These are phyloP conservation scores for Fusarium coicis DNA, from an alignment of 2,329 filamentous ascomycete genomes.

Conservation along the genomic window DNA sequence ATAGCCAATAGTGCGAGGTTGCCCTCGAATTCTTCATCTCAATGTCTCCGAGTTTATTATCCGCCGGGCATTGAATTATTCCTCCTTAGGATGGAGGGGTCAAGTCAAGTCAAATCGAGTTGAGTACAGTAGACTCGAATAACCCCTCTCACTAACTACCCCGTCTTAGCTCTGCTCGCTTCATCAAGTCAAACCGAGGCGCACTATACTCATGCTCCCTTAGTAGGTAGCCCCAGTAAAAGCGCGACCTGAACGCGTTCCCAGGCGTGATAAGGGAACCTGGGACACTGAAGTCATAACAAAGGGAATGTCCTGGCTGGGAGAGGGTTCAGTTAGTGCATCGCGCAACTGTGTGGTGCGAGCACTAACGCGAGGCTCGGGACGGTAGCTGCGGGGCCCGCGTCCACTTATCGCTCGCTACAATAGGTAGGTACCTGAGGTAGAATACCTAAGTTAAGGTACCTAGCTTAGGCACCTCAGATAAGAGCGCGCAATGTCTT, in stretches of 20 bases:
- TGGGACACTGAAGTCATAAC: conserved; percentile 25
- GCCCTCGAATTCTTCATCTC: conserved; percentile 29
- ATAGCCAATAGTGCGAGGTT: conserved; percentile 20
- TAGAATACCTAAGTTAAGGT: no score
- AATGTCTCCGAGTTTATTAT: conserved; percentile 24
- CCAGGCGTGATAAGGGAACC: conserved; percentile 17
- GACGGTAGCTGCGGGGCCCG: conserved; percentile 14
- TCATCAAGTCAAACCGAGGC: background rate
- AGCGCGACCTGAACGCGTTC: conserved; percentile 22
- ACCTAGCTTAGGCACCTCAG: background rate
- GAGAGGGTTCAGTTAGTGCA: conserved; percentile 15
- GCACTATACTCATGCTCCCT: conserved; percentile 6
- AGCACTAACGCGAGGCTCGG: conserved; percentile 27
- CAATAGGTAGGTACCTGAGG: background rate
- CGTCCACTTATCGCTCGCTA: conserved; percentile 4
- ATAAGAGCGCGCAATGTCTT: background rate
- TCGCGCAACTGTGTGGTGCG: background rate
- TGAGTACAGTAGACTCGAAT: background rate
- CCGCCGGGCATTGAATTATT: background rate
- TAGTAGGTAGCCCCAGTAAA: background rate
- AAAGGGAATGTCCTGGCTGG: conserved; percentile 22
- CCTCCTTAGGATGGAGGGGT: background rate
- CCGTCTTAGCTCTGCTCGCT: conserved; percentile 12
- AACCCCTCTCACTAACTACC: background rate
- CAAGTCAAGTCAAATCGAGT: conserved; percentile 3